These are phyloP conservation scores for Jacaranda mimosifolia DNA, from an alignment of 257 asterid genomes.

Conservation along the genomic window DNA sequence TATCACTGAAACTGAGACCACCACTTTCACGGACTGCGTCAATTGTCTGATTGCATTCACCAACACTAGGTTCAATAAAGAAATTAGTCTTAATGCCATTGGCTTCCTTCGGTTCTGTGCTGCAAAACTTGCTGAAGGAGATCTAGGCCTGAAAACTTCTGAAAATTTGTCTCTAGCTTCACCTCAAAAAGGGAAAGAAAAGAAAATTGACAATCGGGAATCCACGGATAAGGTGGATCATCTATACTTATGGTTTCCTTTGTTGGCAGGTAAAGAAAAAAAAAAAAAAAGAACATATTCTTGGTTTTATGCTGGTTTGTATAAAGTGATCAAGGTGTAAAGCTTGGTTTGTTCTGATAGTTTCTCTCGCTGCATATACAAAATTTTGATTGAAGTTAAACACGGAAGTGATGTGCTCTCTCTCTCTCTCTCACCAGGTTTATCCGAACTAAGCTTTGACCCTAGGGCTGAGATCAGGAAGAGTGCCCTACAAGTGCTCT, in stretches of 20 bases:
- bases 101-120: constrained; percentile 97
- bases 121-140: constrained; percentile 97
- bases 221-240: constrained; percentile 79
- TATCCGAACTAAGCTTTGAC: constrained; percentile 97
- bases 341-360: constrained; percentile 23
- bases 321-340: constrained; percentile 1
- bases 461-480: constrained; percentile 96
- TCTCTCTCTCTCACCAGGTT: constrained; percentile 60
- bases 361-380: constrained; percentile 27
- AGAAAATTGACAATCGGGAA: constrained; percentile 67
- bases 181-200: constrained; percentile 75
- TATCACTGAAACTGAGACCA: constrained; percentile 96
- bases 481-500: constrained; percentile 91
- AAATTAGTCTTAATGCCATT: constrained; percentile 97
- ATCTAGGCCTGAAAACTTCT: constrained; percentile 70
- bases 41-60: constrained; percentile 97
- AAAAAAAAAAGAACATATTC: neutral
- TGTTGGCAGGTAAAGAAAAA: constrained; percentile 81
- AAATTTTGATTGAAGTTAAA: constrained; percentile 14
- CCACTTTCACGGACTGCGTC: constrained; percentile 97
- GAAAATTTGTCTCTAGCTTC: constrained; percentile 66
- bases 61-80: constrained; percentile 89
- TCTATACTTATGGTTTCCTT: constrained; percentile 96
- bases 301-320: constrained; percentile 26
- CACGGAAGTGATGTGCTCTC: constrained; percentile 23